Percentiles rank a stretch among this genome's conserved stretches.
Evolutionary conservation across 2,329 filamentous ascomycete species (phyloP).

Genomic region (Cladophialophora exuberans): DNA sequence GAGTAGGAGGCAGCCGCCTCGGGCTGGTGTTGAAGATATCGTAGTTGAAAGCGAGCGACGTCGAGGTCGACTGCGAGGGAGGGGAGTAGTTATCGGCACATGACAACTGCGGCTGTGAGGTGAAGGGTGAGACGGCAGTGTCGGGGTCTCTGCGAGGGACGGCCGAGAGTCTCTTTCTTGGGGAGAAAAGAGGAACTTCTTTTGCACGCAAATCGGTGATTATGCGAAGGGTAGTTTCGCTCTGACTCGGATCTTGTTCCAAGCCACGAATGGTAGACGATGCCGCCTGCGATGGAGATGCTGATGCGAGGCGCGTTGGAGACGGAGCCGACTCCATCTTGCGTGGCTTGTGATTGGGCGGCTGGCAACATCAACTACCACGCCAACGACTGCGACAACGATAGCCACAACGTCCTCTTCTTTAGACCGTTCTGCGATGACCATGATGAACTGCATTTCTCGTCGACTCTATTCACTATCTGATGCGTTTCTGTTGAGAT

Average conservation of each 20-base stretch:
- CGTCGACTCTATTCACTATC: background rate
- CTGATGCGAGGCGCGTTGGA: background rate
- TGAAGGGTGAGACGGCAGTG: slow-evolving; percentile 12
- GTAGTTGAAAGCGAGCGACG: slow-evolving; percentile 25
- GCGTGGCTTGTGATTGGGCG: slow-evolving; percentile 1
- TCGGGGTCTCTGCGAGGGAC: slow-evolving; percentile 9
- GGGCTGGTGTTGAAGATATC: slow-evolving; percentile 18
- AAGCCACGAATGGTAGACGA: too few species aligned
- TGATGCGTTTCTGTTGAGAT: background rate
- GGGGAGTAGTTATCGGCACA: slow-evolving; percentile 20
- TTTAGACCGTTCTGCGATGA: background rate
- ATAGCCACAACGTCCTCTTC: background rate
- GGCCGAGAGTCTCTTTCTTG: slow-evolving; percentile 20
- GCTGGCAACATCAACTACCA: background rate
- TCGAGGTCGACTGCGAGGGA: slow-evolving; percentile 22
- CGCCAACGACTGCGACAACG: background rate
- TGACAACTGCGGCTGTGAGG: slow-evolving; percentile 2
- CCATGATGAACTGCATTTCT: background rate
- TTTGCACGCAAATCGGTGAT: slow-evolving; percentile 23
- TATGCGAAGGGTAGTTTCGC: slow-evolving; percentile 4
- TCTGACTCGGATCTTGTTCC: background rate
- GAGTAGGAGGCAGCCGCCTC: slow-evolving; percentile 1
- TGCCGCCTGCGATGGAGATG: background rate
- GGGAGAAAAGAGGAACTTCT: slow-evolving; percentile 16
- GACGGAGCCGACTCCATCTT: background rate